Evolutionary conservation across 2,329 filamentous ascomycete species (phyloP).

Genomic region (Xylariaceae sp.): DNA sequence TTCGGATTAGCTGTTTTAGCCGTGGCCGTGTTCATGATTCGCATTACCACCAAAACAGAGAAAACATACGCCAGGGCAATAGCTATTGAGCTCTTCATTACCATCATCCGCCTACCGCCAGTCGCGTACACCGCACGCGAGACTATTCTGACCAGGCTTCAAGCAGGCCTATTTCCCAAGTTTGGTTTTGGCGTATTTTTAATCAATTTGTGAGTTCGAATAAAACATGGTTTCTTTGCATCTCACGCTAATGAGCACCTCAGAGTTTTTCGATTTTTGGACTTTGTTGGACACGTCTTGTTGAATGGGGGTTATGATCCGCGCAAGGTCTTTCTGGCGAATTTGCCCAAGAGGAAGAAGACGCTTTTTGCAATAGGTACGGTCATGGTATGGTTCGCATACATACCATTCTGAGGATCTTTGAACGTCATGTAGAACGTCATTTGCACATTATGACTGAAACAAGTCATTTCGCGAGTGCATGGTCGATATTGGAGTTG

Average conservation of each 20-base stretch:
- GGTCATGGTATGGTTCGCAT: slow-evolving; percentile 28
- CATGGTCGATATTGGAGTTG: no score
- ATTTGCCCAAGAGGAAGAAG: slow-evolving; percentile 19
- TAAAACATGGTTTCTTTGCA: no score
- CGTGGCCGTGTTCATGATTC: slow-evolving; percentile 20
- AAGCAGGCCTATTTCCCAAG: slow-evolving; percentile 19
- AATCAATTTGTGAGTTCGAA: slow-evolving; percentile 28
- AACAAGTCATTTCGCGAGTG: no score
- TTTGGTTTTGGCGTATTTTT: slow-evolving; percentile 27
- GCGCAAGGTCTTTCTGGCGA: slow-evolving; percentile 21
- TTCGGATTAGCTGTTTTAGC: slow-evolving; percentile 25
- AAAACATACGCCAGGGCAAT: slow-evolving; percentile 23
- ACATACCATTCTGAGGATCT: slow-evolving; percentile 23
- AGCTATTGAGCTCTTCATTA: slow-evolving; percentile 22
- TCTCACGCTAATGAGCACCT: no score
- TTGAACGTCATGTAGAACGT: no score
- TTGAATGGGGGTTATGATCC: slow-evolving; percentile 28
- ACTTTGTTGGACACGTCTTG: slow-evolving; percentile 24
- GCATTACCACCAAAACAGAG: slow-evolving; percentile 22
- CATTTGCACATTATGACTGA: no score
- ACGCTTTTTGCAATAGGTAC: slow-evolving; percentile 23
- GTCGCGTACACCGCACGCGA: slow-evolving; percentile 25
- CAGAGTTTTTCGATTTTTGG: slow-evolving; percentile 25
- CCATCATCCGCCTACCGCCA: slow-evolving; percentile 25
- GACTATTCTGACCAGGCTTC: slow-evolving; percentile 17